Evolutionary conservation across 2,329 filamentous ascomycete species (phyloP), one percentile per base, ranked within the genome.

Genomic region (Exophiala lecanii-corni): DNA sequence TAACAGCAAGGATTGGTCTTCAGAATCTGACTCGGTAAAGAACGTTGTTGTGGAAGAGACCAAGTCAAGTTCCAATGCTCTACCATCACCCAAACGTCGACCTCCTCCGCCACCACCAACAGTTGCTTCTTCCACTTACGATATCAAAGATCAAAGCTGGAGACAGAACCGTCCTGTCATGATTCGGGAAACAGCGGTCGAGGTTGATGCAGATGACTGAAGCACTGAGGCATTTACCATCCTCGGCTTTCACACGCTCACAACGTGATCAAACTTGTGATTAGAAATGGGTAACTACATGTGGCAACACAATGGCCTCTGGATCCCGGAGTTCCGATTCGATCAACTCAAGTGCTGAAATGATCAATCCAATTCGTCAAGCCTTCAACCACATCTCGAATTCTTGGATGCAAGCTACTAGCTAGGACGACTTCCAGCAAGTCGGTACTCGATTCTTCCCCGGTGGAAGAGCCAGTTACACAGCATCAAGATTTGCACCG

Each of bases 191-290:
- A 51, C 45, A 9, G 39, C 45, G 26, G 20, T 51, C n/a, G 49
- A 51, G 32, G 49, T 51, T 10, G 42, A 44, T 16, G 37, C 25
- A 12, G 49, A 51, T 10, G 49, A 51, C 26, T 51, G 39, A 48
- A 21, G 18, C 28, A 34, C 18, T 31, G 30, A 32, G 30, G n/a
- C n/a, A 13, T 23, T 48, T 39, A 35, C 31, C 39, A 37, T 37
- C 30, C n/a, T 9, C 17, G 6, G 5, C 17, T 32, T 7, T 32
- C 30, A 13, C 30, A 33, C 41, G 42, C n/a, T 36, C 41, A n/a
- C 37, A 35, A 17, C 17, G 28, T 44, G 44, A 41, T 34, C 26
- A 45, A 43, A 45, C 41, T 39, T 39, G 34, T 41, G 28, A 35
- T 15, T 26, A 15, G 28, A 17, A 26, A 23, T 34, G 31, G 30